Conservation (phyloP, 116 monocot species). For the Papilionanthe hybrid region DNA sequence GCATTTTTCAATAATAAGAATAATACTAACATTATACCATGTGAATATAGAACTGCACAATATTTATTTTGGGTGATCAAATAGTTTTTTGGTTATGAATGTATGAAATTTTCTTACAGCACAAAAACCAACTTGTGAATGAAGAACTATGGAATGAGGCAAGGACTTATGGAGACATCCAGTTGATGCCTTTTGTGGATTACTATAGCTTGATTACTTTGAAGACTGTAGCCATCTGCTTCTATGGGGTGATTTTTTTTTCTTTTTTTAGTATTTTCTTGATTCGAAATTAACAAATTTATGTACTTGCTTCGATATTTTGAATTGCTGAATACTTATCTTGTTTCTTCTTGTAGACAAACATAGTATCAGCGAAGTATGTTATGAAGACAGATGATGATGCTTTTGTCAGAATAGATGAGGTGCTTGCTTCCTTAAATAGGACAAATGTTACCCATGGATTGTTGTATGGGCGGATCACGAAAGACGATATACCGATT, state of each 20-base stretch:
- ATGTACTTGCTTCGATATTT: background rate
- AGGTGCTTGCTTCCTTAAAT: constrained; percentile 58
- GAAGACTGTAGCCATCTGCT: constrained; percentile 39
- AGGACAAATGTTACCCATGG: constrained; percentile 39
- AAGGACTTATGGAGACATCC: constrained; percentile 82
- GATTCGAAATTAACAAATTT: too few species aligned
- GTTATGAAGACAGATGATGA: constrained; percentile 98
- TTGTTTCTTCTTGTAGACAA: background rate
- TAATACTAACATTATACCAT: too few species aligned
- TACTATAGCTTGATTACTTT: constrained; percentile 76
- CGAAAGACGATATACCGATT: constrained; percentile 40
- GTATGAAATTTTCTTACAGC: constrained; percentile 35
- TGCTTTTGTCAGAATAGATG: constrained; percentile 92
- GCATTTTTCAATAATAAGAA: too few species aligned
- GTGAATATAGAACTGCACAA: too few species aligned
- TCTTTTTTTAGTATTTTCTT: background rate
- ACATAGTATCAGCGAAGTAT: constrained; percentile 49
- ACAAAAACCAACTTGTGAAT: constrained; percentile 91
- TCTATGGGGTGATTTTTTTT: constrained; percentile 63
- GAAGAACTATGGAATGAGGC: constrained; percentile 98
- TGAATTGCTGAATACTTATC: background rate
- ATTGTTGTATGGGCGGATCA: constrained; percentile 66
- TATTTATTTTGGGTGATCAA: too few species aligned
- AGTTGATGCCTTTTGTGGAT: constrained; percentile 96
- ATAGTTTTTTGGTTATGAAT: too few species aligned